phyloP scores from a whole-genome alignment of 1,284 basidiomycete genomes.

The Exsudoporus floridanus region DNA sequence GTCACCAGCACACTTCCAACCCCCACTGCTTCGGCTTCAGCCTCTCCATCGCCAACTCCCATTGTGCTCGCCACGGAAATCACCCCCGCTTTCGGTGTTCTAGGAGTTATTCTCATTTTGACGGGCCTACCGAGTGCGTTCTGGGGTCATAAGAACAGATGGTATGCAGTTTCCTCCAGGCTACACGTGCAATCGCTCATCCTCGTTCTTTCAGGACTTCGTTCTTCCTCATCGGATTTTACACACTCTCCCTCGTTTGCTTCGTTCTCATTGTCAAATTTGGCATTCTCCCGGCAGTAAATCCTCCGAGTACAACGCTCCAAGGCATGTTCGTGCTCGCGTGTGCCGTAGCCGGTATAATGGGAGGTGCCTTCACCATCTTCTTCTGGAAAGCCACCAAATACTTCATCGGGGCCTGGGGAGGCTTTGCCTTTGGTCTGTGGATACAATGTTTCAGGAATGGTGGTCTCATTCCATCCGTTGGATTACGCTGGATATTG shows the following conservation, averaged over 20 bases:
- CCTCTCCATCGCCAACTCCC: slow-evolving; percentile 52
- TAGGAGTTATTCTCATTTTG: slow-evolving; percentile 85
- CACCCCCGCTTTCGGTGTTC: slow-evolving; percentile 86
- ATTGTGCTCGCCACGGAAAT: slow-evolving; percentile 70
- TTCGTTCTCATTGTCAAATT: slow-evolving; percentile 88
- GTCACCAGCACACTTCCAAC: slow-evolving; percentile 50
- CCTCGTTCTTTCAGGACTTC: slow-evolving; percentile 65
- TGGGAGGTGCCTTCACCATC: slow-evolving; percentile 81
- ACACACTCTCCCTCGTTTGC: slow-evolving; percentile 82
- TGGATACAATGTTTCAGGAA: slow-evolving; percentile 84
- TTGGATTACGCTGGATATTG: slow-evolving; percentile 84
- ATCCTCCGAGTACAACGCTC: slow-evolving; percentile 74
- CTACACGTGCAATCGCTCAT: slow-evolving; percentile 13
- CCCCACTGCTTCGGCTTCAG: slow-evolving; percentile 43
- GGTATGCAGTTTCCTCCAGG: slow-evolving; percentile 46
- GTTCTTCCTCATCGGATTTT: slow-evolving; percentile 89
- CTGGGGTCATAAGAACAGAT: slow-evolving; percentile 91
- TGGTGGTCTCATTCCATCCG: slow-evolving; percentile 76
- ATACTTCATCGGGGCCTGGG: slow-evolving; percentile 86
- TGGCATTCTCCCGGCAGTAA: slow-evolving; percentile 78
- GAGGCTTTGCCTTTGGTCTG: slow-evolving; percentile 83
- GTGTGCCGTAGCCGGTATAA: slow-evolving; percentile 73
- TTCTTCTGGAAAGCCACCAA: slow-evolving; percentile 89
- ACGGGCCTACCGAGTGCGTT: slow-evolving; percentile 88
- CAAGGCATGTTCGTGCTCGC: slow-evolving; percentile 91